phyloP scores from a whole-genome alignment of 148 eudicot species.

The Nepenthes gracilis region DNA sequence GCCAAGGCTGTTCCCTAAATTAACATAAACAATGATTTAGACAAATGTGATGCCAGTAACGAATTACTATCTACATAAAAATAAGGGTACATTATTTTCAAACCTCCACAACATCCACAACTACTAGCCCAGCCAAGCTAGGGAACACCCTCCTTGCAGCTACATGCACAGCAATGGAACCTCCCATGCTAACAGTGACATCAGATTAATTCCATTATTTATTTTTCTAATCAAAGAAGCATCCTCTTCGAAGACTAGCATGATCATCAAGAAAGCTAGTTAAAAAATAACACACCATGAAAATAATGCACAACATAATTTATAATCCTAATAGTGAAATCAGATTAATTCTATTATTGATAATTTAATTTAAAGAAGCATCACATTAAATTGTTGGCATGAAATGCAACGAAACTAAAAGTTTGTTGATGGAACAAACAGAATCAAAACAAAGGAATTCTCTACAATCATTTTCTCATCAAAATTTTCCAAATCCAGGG shows the following conservation, averaged over 20 bases:
- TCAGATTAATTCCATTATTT: background rate
- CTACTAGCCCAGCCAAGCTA: conserved; percentile 71
- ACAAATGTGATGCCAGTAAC: background rate
- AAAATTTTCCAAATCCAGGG: no score
- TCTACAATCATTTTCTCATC: no score
- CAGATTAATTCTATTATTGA: no score
- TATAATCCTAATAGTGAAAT: no score
- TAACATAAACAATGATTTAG: background rate
- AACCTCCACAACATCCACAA: conserved; percentile 99
- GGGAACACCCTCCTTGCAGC: conserved; percentile 71
- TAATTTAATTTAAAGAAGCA: no score
- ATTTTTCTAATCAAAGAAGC: background rate
- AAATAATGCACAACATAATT: no score
- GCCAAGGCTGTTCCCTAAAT: conserved; percentile 94
- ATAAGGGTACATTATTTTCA: conserved; percentile 1
- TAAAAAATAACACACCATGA: no score
- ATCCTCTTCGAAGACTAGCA: background rate
- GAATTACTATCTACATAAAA: background rate
- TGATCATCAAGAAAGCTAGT: background rate
- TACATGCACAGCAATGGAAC: conserved; percentile 85
- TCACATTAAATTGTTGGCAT: no score
- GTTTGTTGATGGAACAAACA: no score
- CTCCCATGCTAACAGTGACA: conserved; percentile 74
- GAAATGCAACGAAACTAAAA: no score
- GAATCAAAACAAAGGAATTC: no score